A percentile compares a stretch with the other conserved stretches of the same genome.
Evolutionary conservation across 2,329 filamentous ascomycete genomes (phyloP).

Genomic region (Didymella keratinophila): DNA sequence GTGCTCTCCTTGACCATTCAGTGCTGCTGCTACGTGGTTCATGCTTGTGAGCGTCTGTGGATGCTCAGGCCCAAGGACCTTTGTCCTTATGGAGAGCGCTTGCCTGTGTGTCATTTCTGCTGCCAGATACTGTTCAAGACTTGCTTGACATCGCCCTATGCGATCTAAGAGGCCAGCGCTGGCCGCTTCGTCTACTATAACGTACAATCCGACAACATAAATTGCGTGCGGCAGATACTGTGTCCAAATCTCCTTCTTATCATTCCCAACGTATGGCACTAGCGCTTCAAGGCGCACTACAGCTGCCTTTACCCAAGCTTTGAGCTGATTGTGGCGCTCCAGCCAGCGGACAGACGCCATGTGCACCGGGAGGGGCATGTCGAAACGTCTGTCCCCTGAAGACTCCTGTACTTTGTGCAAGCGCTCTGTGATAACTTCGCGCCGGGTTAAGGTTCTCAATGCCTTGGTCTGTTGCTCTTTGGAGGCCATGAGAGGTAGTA

Average conservation of each 20-base stretch:
- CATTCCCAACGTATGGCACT: not conserved
- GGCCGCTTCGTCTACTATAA: not conserved
- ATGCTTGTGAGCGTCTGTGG: not conserved
- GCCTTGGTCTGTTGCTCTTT: slow-evolving; percentile 37
- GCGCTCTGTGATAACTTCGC: slow-evolving; percentile 42
- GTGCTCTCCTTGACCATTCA: not conserved
- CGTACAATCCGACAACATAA: not conserved
- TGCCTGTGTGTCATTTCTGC: not conserved
- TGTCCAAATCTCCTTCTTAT: not conserved
- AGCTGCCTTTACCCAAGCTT: slow-evolving; percentile 19
- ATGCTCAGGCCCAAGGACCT: not conserved
- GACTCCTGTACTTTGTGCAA: slow-evolving; percentile 1
- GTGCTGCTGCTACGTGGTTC: not conserved
- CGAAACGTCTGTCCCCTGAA: slow-evolving; percentile 25
- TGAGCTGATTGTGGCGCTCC: slow-evolving; percentile 23
- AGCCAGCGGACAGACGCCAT: slow-evolving; percentile 47
- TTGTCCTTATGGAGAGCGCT: not conserved
- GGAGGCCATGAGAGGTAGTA: slow-evolving; percentile 39
- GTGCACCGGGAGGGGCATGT: slow-evolving; percentile 48
- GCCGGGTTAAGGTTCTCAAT: slow-evolving; percentile 44
- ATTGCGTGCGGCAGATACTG: not conserved
- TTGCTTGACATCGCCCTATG: not conserved
- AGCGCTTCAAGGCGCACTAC: slow-evolving; percentile 1
- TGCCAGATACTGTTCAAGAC: not conserved
- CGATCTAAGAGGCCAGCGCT: slow-evolving; percentile 20